phyloP scores from a whole-genome alignment of 1,284 basidiomycete species.

The Cerioporus squamosus region DNA sequence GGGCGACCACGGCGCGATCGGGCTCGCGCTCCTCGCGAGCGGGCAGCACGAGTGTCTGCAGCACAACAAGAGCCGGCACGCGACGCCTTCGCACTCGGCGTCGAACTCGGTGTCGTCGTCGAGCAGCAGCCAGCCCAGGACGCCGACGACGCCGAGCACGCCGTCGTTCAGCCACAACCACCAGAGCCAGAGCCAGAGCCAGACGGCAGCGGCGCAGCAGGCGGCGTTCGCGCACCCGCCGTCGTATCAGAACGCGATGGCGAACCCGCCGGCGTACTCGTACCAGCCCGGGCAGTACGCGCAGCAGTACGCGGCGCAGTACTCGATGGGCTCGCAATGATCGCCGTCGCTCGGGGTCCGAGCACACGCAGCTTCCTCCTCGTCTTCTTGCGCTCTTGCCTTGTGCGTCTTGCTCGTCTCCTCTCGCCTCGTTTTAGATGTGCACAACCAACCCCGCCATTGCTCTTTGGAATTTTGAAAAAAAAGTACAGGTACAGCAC shows the following conservation, averaged over 20 bases:
- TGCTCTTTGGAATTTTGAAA: conserved; percentile 1
- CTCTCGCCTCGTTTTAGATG: neutral
- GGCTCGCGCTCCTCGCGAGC: conserved; percentile 82
- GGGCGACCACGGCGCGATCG: conserved; percentile 91
- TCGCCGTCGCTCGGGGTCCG: neutral
- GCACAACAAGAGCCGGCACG: conserved; percentile 34
- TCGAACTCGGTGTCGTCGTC: conserved; percentile 28
- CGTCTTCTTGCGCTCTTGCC: neutral
- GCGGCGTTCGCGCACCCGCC: conserved; percentile 25
- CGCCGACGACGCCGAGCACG: conserved; percentile 23
- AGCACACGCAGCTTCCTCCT: neutral
- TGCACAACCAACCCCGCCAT: too few relatives aligned
- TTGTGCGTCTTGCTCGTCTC: neutral
- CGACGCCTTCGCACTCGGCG: conserved; percentile 31
- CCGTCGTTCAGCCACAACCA: conserved; percentile 18
- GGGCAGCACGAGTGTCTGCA: conserved; percentile 74
- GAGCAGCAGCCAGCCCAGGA: neutral
- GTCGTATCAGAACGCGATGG: conserved; percentile 49
- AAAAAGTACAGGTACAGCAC: conserved; percentile 18
- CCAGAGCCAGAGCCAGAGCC: too few relatives aligned
- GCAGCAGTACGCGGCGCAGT: conserved; percentile 13
- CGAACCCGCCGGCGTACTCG: conserved; percentile 50
- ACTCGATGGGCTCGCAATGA: conserved; percentile 21
- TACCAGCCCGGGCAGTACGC: conserved; percentile 17
- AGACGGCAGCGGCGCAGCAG: conserved; percentile 1